These are phyloP conservation scores for Malassezia yamatoensis DNA, from an alignment of 1,284 basidiomycete species.

Conservation along the genomic window DNA sequence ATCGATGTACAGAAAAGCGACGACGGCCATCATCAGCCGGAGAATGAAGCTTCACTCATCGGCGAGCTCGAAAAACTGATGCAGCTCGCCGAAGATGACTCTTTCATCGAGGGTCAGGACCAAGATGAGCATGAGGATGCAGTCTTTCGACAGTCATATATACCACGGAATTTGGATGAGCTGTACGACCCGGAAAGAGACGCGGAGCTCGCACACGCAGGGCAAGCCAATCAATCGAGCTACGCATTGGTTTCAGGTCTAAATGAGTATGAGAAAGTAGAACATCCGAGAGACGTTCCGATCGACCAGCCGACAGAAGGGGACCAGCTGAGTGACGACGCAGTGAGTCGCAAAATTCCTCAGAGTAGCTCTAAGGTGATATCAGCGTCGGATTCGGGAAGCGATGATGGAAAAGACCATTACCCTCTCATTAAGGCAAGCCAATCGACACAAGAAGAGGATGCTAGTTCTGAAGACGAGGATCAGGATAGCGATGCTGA, in stretches of 20 bases:
- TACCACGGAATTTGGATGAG: slow-evolving; percentile 43
- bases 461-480: neutral
- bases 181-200: slow-evolving; percentile 43
- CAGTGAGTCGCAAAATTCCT: too few species aligned
- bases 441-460: neutral
- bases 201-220: slow-evolving; percentile 20
- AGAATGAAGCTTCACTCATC: slow-evolving; percentile 30
- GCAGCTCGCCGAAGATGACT: slow-evolving; percentile 4
- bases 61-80: slow-evolving; percentile 23
- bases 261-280: slow-evolving; percentile 5
- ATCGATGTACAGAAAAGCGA: slow-evolving; percentile 7
- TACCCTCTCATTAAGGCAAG: slow-evolving; percentile 1
- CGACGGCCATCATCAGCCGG: slow-evolving; percentile 13
- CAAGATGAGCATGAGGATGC: slow-evolving; percentile 27
- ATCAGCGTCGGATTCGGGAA: neutral
- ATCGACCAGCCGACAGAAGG: too few species aligned
- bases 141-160: slow-evolving; percentile 39
- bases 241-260: slow-evolving; percentile 25
- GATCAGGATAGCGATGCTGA: neutral
- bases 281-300: too few species aligned
- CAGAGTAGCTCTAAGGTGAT: too few species aligned
- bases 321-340: too few species aligned
- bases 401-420: slow-evolving; percentile 9
- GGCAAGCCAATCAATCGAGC: slow-evolving; percentile 19
- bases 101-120: neutral